Evolutionary conservation across 2,329 filamentous ascomycete genomes (phyloP), one percentile per base, ranked within the genome.

Genomic region (Cryphonectria nitschkei): DNA sequence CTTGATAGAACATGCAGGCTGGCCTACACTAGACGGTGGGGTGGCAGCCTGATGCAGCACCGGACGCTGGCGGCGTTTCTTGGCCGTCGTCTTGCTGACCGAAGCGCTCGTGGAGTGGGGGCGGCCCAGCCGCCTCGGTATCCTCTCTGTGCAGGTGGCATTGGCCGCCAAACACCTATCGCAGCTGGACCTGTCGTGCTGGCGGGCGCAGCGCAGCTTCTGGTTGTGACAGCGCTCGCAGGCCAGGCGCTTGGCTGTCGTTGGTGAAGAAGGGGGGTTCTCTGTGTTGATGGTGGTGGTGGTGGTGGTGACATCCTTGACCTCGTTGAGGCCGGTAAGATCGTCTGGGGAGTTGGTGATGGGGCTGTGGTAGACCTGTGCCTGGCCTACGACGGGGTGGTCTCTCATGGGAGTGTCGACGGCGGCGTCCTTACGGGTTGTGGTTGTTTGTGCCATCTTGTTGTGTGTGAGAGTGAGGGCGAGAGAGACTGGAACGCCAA

Each of bases 151-250:
- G 29, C 63, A 65, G 19, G 43, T 32, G 9, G 43, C 63, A 29
- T 65, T 65, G 26, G 63, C 41, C 11, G 63, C 13, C 1, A 65
- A 29, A 34, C 63, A 65, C 43, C 63, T 52, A 43, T 65, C 63
- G 63, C 63, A 65, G 63, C 63, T 52, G 41, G 9, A 13, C 63
- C 50, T 65, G 63, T 50, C 63, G 13, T 65, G 43, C 29, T 65
- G 63, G 19, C 63, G 63, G 22, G 43, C 41, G 29, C 63, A 65
- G 41, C 63, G 63, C 63, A 65, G 63, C 19, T 65, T 65, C 43
- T 65, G 63, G 63, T 65, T 65, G 11, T 65, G 63, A 41, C 63
- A 65, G 5, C 63, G 63, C 63, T 65, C 63, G 26, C 63, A 65
- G 26, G 63, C 63, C 8, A 65, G 63, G 26, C 63, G 63, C 43